Base-by-base conservation (phyloP, 2,329 filamentous ascomycete species). In the Pseudogymnoascus sp. region DNA sequence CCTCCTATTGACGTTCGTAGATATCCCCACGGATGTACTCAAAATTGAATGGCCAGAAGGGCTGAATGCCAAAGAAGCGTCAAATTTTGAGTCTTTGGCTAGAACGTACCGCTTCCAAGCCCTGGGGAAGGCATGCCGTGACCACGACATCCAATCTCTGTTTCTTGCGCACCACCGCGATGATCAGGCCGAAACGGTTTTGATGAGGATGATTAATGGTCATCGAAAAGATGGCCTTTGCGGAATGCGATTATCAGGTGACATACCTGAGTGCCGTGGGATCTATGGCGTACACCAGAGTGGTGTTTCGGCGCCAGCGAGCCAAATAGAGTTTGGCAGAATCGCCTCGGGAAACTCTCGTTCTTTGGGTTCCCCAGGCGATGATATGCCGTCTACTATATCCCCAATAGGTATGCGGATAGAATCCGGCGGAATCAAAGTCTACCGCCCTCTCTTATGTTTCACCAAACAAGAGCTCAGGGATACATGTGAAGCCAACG, bases 131-230 rank as follows among this genome's bases (percentile, higher is more conserved):
- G 79, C 81, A 6, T 92, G 89, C 72, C 74, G 75, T 14, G 73
- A 76, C 1, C 68, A 77, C 5, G 72, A 76, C 0, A 83, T 89
- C 3, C 76, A 75, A 4, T 83, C 84, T 18, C 73, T 97, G 1
- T 81, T 97, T 40, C 78, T 96, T 29, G 95, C 88, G 3, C 95
- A 99, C 72, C 95, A 99, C 73, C 80, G 83, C 66, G 93, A 97
- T 71, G 95, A 99, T 71, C 91, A 95, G 71, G 89, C 92, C 63
- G 95, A 99, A 77, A 97, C 93, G 0, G 81, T 96, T 3, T 76
- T 97, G 60, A 89, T 92, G 86, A 84, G 95, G 45, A 75, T 97
- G 37, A 75, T 87, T 7, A 79, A 80, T 2, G 86, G 87, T 0
- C 88, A 91, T 69, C 78, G 83, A 2, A 83, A 84, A n/a, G 78